Base-by-base conservation (phyloP, 2,329 filamentous ascomycete genomes). In the Tolypocladium guangdongense region DNA sequence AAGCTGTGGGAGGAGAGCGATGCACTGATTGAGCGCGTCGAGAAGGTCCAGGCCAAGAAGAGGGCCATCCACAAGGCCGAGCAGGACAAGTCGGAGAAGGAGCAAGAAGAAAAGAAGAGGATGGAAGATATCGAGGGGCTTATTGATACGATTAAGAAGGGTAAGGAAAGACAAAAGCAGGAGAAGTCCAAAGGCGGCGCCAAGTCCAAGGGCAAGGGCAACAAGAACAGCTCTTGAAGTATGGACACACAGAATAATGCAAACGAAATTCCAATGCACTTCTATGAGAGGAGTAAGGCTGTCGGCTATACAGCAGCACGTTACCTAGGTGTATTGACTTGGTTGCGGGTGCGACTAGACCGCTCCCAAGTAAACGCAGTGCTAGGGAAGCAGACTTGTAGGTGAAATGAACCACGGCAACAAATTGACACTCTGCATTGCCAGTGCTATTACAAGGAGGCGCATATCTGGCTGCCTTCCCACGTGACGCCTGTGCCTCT, bases 1-100 rank as follows among this genome's bases (percentile, higher is more conserved):
- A 82, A 84, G 66, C 74, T 99, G 18, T 99, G 92, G 92, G 82
- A 95, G 65, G 84, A 88, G 55, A 96, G 88, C 64, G 91, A 96
- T 63, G 83, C 82, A 64, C 81, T 95, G 58, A 85, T 97, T 53
- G 86, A 95, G 67, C 79, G 80, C 61, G 80, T 86, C 16, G 91
- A 97, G 70, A 95, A 88, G 72, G 82, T 86, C 65, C 81, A 85
- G 27, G 90, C 90, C 0, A 69, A 71, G 10, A 79, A 77, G 60
- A 65, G 75, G 49, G 74, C 72, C 1, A 62, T 61, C 27, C 62
- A 68, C 48, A 77, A 72, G 63, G 69, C 68, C 1, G 64, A 73
- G 24, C 60, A 66, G 27, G 66, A 66, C 3, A 66, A 68, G 53
- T 54, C 63, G 0, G 66, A 68, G 53, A 56, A 60, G 30, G 61